Percentiles rank a stretch among this genome's conserved stretches.
phyloP scores from a whole-genome alignment of 2,329 filamentous ascomycete species.

The Westerdykella aurantiaca region DNA sequence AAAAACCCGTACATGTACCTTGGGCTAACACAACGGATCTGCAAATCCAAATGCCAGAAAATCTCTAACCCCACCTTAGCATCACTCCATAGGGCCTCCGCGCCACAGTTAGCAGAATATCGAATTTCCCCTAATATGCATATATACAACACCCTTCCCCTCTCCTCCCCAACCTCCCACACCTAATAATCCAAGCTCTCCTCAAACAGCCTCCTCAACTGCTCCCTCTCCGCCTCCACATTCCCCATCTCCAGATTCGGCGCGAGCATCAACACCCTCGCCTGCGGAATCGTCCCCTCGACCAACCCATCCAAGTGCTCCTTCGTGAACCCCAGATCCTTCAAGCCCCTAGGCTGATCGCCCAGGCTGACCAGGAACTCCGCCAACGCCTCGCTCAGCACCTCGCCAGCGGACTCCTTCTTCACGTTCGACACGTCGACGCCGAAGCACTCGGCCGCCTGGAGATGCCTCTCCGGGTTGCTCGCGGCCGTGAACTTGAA shows the following conservation, averaged over 20 bases:
- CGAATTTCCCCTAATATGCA: too few species aligned
- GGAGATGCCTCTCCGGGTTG: conserved; percentile 86
- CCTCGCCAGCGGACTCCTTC: conserved; percentile 80
- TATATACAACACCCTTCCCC: too few species aligned
- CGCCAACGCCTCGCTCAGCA: conserved; percentile 74
- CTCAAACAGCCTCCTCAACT: conserved; percentile 44
- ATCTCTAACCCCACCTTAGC: too few species aligned
- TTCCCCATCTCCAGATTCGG: conserved; percentile 60
- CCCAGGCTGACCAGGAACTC: conserved; percentile 78
- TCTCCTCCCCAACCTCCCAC: neutral
- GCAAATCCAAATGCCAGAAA: too few species aligned
- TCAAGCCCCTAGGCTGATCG: conserved; percentile 83
- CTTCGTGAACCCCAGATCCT: conserved; percentile 70
- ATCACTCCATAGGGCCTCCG: too few species aligned
- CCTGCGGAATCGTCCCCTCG: conserved; percentile 91
- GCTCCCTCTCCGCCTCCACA: conserved; percentile 45
- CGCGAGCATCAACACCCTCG: conserved; percentile 83
- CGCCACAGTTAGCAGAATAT: too few species aligned
- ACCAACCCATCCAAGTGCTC: conserved; percentile 77
- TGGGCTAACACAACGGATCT: too few species aligned
- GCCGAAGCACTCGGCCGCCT: conserved; percentile 84
- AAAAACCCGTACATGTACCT: too few species aligned
- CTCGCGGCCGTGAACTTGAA: conserved; percentile 89
- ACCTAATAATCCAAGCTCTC: conserved; percentile 41
- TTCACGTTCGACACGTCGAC: conserved; percentile 85